Evolutionary conservation across 257 asterid genomes (phyloP), one percentile per base, ranked within the genome.

Genomic region (Solanum pennellii): DNA sequence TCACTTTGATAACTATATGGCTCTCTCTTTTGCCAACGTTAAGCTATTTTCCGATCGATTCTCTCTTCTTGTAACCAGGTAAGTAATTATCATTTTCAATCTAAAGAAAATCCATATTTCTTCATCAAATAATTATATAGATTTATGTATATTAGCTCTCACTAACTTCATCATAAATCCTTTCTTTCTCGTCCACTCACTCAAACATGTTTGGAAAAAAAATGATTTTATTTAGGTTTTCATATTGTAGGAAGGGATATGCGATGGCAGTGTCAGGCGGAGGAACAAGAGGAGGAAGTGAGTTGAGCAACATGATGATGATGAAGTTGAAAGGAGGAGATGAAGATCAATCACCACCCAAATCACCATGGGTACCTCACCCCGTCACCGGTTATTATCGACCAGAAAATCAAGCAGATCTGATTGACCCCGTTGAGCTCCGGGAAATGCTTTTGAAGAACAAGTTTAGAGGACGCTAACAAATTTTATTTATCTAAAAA

Each of bases 361-460:
- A 90, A 89, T 87, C 87, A 20, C 71, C 94, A 31, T 93, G 95
- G 97, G 94, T 89, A 83, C 97, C 97, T 84, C 95, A 94, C 90
- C 95, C 97, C 79, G 91, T 86, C 0, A 94, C 97, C 62, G 97
- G 97, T 2, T 89, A 86, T 79, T 93, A 93, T 87, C 82, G 94
- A 16, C 97, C 95, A 25, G 97, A 92, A 82, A 90, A 83, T n/a
- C 85, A 89, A 73, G 88, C 14, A 6, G 87, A 91, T 35, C 93
- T 92, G 23, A 35, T 89, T 72, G 97, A 92, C 75, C 94, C 95
- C 41, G 95, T 86, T 2, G 97, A 94, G 89, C 52, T 93, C 72
- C 87, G 97, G 47, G 89, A n/a, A 66, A 79, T 86, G 89, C 93
- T 91, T 13, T 25, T 90, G 66, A 90, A 91, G 88, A 90, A 49